Evolutionary conservation across 345 rosid species (phyloP).

Genomic region (Rhizophora apiculata): DNA sequence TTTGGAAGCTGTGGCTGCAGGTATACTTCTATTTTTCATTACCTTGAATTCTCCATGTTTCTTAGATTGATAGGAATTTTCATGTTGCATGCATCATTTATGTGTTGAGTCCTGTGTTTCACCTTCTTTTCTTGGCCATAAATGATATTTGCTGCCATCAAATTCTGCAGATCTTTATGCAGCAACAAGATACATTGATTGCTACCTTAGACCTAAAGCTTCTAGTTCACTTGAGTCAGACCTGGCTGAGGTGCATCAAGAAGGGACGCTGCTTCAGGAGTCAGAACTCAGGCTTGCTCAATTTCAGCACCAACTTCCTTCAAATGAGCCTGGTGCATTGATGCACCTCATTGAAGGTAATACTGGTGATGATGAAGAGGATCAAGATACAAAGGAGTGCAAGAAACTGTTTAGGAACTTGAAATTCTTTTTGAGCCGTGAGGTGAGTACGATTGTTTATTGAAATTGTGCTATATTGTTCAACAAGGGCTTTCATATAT

Average conservation of each 20-base stretch:
- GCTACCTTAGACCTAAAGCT: conserved; percentile 45
- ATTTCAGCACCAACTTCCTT: conserved; percentile 90
- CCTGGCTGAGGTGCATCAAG: conserved; percentile 32
- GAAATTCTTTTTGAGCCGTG: conserved; percentile 89
- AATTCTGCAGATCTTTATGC: conserved; percentile 82
- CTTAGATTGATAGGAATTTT: too few species aligned
- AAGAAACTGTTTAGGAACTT: conserved; percentile 64
- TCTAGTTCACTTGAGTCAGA: conserved; percentile 41
- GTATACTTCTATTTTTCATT: conserved; percentile 32
- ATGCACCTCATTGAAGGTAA: conserved; percentile 81
- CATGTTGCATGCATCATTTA: too few species aligned
- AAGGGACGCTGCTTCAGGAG: conserved; percentile 38
- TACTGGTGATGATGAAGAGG: conserved; percentile 68
- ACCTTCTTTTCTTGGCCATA: neutral
- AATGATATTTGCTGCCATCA: neutral
- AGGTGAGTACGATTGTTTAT: conserved; percentile 47
- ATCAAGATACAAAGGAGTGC: conserved; percentile 79
- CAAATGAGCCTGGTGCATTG: conserved; percentile 88
- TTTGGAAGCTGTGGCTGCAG: conserved; percentile 90
- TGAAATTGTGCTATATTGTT: neutral
- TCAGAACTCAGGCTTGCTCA: conserved; percentile 91
- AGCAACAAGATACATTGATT: conserved; percentile 68
- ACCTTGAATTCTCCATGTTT: neutral
- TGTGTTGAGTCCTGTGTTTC: neutral
- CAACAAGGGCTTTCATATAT: too few species aligned